Percentiles rank a stretch among this genome's conserved stretches.
Evolutionary conservation across 2,329 filamentous ascomycete genomes (phyloP).

Genomic region (Colletotrichum aenigma): DNA sequence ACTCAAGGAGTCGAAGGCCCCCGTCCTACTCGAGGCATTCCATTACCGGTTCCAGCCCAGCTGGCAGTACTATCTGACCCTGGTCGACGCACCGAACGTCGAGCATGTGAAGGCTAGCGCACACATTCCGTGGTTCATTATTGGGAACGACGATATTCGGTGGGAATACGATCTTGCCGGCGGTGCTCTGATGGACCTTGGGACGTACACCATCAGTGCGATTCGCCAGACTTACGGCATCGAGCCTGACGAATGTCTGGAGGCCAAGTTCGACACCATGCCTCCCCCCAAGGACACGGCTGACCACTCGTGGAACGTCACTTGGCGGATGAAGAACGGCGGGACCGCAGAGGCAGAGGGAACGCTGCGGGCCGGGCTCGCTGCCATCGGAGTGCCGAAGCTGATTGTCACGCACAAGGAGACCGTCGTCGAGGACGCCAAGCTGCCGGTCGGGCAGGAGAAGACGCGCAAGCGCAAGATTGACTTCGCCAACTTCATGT

Average conservation of each 20-base stretch:
- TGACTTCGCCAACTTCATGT: slow-evolving; percentile 31
- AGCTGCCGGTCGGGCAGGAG: slow-evolving; percentile 24
- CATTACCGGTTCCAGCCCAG: slow-evolving; percentile 56
- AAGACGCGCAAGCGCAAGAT: slow-evolving; percentile 29
- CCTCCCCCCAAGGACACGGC: slow-evolving; percentile 32
- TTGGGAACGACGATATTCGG: slow-evolving; percentile 45
- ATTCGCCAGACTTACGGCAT: slow-evolving; percentile 42
- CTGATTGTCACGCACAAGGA: slow-evolving; percentile 26
- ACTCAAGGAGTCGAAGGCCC: slow-evolving; percentile 35
- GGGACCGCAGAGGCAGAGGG: slow-evolving; percentile 34
- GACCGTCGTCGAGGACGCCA: slow-evolving; percentile 11
- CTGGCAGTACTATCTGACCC: slow-evolving; percentile 43
- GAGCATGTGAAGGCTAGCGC: slow-evolving; percentile 33
- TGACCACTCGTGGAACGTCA: slow-evolving; percentile 36
- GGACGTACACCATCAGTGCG: slow-evolving; percentile 42
- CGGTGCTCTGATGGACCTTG: slow-evolving; percentile 43
- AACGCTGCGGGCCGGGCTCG: slow-evolving; percentile 25
- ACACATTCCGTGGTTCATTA: slow-evolving; percentile 31
- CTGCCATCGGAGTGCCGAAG: slow-evolving; percentile 15
- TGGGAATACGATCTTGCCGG: slow-evolving; percentile 46
- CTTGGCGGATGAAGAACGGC: slow-evolving; percentile 43
- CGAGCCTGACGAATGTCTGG: slow-evolving; percentile 42
- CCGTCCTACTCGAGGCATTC: slow-evolving; percentile 57
- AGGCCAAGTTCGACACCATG: slow-evolving; percentile 31
- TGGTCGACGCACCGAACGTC: slow-evolving; percentile 42